Evolutionary conservation across 352 stramenopile species (phyloP).

Genomic region (Pythium angustatum): DNA sequence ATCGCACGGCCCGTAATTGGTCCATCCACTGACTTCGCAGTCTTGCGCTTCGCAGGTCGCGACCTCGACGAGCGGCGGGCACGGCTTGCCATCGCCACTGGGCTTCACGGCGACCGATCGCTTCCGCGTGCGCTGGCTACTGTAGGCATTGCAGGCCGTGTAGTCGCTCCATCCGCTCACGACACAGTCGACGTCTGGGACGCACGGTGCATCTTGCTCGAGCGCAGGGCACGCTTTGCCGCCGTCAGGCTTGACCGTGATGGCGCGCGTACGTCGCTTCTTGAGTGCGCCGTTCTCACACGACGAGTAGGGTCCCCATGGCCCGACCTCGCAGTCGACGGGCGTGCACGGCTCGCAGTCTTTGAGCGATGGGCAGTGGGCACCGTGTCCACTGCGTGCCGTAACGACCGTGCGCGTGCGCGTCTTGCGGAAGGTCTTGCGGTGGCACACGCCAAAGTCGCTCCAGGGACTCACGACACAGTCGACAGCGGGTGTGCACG

Average conservation of each 20-base stretch:
- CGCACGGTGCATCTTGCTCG: conserved; percentile 35
- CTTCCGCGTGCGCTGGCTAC: conserved; percentile 31
- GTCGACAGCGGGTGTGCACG: conserved; percentile 47
- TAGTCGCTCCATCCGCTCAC: conserved; percentile 51
- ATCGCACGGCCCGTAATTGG: conserved; percentile 42
- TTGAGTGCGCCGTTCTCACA: conserved; percentile 35
- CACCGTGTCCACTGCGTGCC: conserved; percentile 34
- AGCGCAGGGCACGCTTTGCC: conserved; percentile 44
- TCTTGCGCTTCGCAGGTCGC: conserved; percentile 41
- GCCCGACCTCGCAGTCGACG: conserved; percentile 47
- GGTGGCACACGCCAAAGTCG: conserved; percentile 30
- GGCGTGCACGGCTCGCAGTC: conserved; percentile 41
- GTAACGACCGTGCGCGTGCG: conserved; percentile 43
- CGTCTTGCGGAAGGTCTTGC: conserved; percentile 35
- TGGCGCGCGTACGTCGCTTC: conserved; percentile 41
- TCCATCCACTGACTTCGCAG: conserved; percentile 63
- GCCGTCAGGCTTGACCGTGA: conserved; percentile 36
- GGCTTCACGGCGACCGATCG: conserved; percentile 42
- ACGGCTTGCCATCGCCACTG: conserved; percentile 41
- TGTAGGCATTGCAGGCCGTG: conserved; percentile 34
- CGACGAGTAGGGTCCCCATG: conserved; percentile 44
- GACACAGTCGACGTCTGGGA: conserved; percentile 44
- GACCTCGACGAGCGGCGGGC: conserved; percentile 36
- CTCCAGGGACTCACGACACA: conserved; percentile 58
- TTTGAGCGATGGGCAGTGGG: conserved; percentile 37